A percentile compares a stretch with the other conserved stretches of the same genome.
These are phyloP conservation scores for Oryza meyeriana DNA, from an alignment of 176 grass and related monocot species.

Conservation along the genomic window DNA sequence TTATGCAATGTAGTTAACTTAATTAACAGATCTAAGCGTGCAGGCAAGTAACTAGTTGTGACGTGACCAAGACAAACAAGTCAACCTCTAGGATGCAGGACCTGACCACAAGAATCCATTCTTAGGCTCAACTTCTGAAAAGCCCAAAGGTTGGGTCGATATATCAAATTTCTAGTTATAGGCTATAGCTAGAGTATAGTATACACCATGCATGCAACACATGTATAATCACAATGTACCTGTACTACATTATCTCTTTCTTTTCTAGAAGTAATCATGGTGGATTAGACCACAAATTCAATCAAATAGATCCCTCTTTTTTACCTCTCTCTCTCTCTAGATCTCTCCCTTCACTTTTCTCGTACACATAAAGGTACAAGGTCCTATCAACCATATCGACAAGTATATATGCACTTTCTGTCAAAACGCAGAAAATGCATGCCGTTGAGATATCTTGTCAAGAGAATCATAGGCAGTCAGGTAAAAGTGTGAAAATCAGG, in stretches of 20 bases:
- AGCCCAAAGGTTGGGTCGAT: neutral
- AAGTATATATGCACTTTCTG: neutral
- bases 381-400: neutral
- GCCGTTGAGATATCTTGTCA: conserved; percentile 33
- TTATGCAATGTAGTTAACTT: neutral
- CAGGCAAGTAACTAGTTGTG: neutral
- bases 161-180: neutral
- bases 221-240: too few species aligned
- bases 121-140: conserved; percentile 31
- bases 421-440: neutral
- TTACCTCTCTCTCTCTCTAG: neutral
- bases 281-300: neutral
- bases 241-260: neutral
- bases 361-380: neutral
- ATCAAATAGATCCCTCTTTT: neutral
- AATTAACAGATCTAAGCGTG: neutral
- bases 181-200: neutral
- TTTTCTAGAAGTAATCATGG: conserved; percentile 5
- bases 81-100: neutral
- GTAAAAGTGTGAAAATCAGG: neutral
- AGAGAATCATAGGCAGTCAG: neutral
- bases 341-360: neutral
- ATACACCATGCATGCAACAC: neutral
- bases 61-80: neutral
- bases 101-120: conserved; percentile 16